These are phyloP conservation scores for Pneumocystis jirovecii DNA, from an alignment of 1,139 yeast genomes.

Conservation along the genomic window DNA sequence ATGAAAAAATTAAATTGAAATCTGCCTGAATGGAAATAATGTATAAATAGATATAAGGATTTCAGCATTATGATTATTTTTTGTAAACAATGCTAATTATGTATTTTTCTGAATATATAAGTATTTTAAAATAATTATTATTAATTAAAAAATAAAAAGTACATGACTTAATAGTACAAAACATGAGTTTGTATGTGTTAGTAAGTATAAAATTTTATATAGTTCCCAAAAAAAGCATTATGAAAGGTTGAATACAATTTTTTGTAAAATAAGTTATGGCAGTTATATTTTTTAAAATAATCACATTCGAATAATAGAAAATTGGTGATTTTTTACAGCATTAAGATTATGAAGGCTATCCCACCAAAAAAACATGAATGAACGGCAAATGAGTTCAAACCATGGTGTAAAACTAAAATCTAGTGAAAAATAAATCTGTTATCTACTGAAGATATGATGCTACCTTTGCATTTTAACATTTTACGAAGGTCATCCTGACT, in stretches of 20 bases:
- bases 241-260: background rate
- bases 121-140: background rate
- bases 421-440: constrained; percentile 8
- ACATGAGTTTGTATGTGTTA: background rate
- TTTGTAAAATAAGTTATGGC: background rate
- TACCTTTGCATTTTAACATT: constrained; percentile 51
- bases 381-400: constrained; percentile 91
- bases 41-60: background rate
- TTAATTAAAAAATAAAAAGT: background rate
- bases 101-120: background rate
- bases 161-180: background rate
- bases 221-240: background rate
- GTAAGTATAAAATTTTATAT: background rate
- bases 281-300: background rate
- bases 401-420: constrained; percentile 76
- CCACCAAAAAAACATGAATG: constrained; percentile 93
- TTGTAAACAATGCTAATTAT: background rate
- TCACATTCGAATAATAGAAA: constrained; percentile 15
- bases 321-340: constrained; percentile 25
- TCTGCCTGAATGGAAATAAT: background rate
- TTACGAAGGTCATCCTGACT: constrained; percentile 45
- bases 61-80: background rate
- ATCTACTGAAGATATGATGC: background rate
- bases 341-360: constrained; percentile 38
- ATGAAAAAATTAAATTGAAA: background rate